These are phyloP conservation scores for Lepidium didymum DNA, from an alignment of 345 rosid genomes.

Conservation along the genomic window DNA sequence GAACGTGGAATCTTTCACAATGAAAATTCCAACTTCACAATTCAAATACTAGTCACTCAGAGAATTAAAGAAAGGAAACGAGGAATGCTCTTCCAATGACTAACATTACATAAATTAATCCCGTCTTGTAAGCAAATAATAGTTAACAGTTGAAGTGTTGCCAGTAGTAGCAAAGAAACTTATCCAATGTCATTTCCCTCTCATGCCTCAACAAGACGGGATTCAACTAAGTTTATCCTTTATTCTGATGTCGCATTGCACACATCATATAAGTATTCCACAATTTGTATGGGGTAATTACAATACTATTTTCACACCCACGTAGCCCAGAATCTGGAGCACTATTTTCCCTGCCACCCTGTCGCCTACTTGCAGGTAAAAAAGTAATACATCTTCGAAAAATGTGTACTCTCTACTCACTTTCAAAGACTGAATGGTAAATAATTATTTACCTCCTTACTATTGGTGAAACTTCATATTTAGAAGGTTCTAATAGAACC, in stretches of 20 bases:
- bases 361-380: not conserved
- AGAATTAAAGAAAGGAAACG: not conserved
- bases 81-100: not conserved
- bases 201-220: not conserved
- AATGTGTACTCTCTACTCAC: not conserved
- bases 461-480: not conserved
- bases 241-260: not conserved
- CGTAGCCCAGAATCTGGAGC: not conserved
- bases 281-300: not conserved
- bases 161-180: not conserved
- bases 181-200: not conserved
- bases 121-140: not conserved
- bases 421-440: not conserved
- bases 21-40: not conserved
- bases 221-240: not conserved
- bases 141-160: not conserved
- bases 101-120: not conserved
- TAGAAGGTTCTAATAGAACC: not conserved
- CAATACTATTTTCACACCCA: not conserved
- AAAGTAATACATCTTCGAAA: not conserved
- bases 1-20: not conserved
- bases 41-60: not conserved
- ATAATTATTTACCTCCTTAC: not conserved
- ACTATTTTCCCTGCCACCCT: not conserved
- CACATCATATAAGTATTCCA: not conserved